A percentile compares a stretch with the other conserved stretches of the same genome.
Conservation (phyloP, 176 grass and related monocot species). For the Musa acuminata region DNA sequence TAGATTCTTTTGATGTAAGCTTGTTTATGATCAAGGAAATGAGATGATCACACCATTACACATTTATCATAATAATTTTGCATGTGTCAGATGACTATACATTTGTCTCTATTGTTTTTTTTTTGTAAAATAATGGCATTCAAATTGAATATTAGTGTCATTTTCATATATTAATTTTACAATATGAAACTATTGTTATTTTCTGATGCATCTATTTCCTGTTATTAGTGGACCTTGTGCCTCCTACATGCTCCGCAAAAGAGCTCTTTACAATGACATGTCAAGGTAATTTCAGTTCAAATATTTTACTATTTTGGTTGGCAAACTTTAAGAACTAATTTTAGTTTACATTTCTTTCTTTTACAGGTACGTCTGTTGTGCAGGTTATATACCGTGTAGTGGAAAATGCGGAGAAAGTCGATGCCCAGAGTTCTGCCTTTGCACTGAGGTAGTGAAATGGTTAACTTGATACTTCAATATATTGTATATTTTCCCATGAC, state of each 20-base stretch:
- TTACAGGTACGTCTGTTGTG: slow-evolving; percentile 82
- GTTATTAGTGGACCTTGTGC: slow-evolving; percentile 75
- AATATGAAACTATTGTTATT: background rate
- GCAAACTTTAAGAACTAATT: background rate
- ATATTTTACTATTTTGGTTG: too few relatives aligned
- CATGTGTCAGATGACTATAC: too few relatives aligned
- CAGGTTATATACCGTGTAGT: slow-evolving; percentile 92
- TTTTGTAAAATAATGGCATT: background rate
- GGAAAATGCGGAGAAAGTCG: slow-evolving; percentile 78
- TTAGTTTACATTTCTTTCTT: background rate
- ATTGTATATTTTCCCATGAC: background rate
- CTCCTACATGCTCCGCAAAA: slow-evolving; percentile 97
- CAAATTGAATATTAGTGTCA: background rate
- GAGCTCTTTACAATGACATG: slow-evolving; percentile 99
- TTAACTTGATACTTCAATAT: slow-evolving; percentile 11
- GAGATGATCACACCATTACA: background rate
- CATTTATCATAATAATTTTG: background rate
- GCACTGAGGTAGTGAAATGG: slow-evolving; percentile 56
- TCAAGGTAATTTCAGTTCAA: slow-evolving; percentile 47
- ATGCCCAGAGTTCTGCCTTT: slow-evolving; percentile 93
- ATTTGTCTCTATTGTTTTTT: background rate
- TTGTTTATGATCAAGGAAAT: background rate
- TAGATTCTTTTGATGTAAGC: background rate
- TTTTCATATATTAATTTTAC: background rate
- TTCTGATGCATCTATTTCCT: slow-evolving; percentile 13